These are phyloP conservation scores for Penicillium aurantiogriseum DNA, from an alignment of 2,329 filamentous ascomycete species.

Conservation along the genomic window DNA sequence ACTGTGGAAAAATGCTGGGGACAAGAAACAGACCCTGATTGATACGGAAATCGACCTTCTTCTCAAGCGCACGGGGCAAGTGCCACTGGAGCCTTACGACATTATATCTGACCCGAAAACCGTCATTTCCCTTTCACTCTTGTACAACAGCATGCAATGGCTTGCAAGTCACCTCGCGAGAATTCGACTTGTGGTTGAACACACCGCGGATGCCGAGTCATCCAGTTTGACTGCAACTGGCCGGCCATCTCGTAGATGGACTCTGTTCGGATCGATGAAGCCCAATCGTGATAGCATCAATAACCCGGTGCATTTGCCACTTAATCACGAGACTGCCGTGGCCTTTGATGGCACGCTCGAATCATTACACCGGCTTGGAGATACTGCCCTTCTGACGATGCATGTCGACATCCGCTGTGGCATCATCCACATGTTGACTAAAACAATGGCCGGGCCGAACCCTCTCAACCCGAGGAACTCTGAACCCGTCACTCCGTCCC, in stretches of 20 bases:
- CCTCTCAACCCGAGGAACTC: conserved; percentile 33
- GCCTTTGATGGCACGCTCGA: conserved; percentile 83
- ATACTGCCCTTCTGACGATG: conserved; percentile 75
- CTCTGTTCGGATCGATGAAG: conserved; percentile 66
- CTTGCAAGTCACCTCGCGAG: conserved; percentile 78
- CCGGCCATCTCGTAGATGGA: conserved; percentile 73
- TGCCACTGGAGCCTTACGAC: conserved; percentile 70
- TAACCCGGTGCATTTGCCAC: conserved; percentile 74
- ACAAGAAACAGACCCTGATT: conserved; percentile 57
- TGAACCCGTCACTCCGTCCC: conserved; percentile 48
- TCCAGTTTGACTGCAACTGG: conserved; percentile 42
- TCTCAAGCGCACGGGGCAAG: conserved; percentile 54
- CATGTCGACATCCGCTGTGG: conserved; percentile 87
- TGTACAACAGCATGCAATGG: conserved; percentile 99
- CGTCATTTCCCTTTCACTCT: conserved; percentile 76
- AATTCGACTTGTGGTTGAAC: conserved; percentile 69
- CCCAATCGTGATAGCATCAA: conserved; percentile 55
- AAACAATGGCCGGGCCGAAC: conserved; percentile 61
- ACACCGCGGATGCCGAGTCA: conserved; percentile 63
- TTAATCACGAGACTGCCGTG: conserved; percentile 81
- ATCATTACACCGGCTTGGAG: conserved; percentile 77
- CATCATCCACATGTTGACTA: conserved; percentile 73
- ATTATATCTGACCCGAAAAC: conserved; percentile 87
- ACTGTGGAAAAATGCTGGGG: conserved; percentile 57
- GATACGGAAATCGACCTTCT: conserved; percentile 60